Evolutionary conservation across 352 stramenopile species (phyloP).

Genomic region (Pythium scleroteichum): DNA sequence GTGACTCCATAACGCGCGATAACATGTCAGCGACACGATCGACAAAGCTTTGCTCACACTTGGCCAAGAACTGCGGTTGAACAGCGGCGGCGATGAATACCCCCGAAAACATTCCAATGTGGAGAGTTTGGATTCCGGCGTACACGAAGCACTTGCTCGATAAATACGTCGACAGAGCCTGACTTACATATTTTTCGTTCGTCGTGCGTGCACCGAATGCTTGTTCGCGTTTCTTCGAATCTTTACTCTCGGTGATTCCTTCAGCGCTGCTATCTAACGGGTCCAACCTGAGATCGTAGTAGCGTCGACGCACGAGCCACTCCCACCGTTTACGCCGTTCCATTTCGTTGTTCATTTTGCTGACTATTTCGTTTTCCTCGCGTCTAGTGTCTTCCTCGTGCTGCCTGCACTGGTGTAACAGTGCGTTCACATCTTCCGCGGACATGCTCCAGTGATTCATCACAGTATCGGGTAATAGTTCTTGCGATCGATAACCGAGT

Average conservation of each 20-base stretch:
- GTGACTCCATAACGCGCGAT: conserved; percentile 34
- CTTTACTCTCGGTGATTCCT: background rate
- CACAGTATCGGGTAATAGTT: conserved; percentile 58
- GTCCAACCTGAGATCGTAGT: conserved; percentile 9
- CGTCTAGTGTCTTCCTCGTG: conserved; percentile 1
- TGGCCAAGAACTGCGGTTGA: conserved; percentile 41
- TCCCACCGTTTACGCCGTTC: conserved; percentile 12
- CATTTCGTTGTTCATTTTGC: conserved; percentile 3
- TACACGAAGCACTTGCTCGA: conserved; percentile 34
- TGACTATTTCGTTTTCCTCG: background rate
- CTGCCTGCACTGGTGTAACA: conserved; percentile 13
- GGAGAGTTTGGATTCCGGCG: conserved; percentile 34
- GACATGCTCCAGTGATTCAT: conserved; percentile 27
- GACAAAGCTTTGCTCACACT: conserved; percentile 56
- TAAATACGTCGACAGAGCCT: conserved; percentile 43
- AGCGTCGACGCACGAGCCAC: conserved; percentile 15
- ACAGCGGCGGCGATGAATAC: conserved; percentile 45
- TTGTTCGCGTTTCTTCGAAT: background rate
- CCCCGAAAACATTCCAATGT: conserved; percentile 16
- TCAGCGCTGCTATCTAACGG: conserved; percentile 1
- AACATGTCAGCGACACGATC: conserved; percentile 37
- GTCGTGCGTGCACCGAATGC: background rate
- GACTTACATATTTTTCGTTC: conserved; percentile 49
- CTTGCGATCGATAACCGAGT: conserved; percentile 40
- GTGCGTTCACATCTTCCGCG: conserved; percentile 2